Percentiles rank a stretch among this genome's conserved stretches.
These are phyloP conservation scores for Yarrowia sp. DNA, from an alignment of 805 yeast species.

Conservation along the genomic window DNA sequence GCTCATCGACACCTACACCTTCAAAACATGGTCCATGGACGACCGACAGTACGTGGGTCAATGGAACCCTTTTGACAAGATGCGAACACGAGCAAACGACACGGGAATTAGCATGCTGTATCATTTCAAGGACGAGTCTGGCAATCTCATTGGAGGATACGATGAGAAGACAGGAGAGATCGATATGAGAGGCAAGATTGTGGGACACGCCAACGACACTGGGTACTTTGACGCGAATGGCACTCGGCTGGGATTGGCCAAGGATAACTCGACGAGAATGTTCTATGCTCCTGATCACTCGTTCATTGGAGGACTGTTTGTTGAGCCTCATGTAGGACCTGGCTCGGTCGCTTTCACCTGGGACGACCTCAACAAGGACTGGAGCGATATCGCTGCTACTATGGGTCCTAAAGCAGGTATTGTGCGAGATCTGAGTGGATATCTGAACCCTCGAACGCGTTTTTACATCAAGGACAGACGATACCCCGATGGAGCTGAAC, in stretches of 20 bases:
- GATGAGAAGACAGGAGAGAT: neutral
- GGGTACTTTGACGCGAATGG: neutral
- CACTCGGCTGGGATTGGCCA: neutral
- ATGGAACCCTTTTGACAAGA: constrained; percentile 1
- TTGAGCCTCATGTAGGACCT: constrained; percentile 5
- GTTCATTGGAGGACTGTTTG: neutral
- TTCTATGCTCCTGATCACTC: constrained; percentile 11
- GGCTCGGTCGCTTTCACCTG: neutral
- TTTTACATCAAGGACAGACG: neutral
- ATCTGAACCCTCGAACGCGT: neutral
- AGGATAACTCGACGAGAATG: neutral
- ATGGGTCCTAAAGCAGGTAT: constrained; percentile 7
- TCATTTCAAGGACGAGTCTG: constrained; percentile 1
- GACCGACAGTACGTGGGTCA: constrained; percentile 5
- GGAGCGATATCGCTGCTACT: neutral
- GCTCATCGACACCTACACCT: constrained; percentile 1
- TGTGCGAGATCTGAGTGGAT: neutral
- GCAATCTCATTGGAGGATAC: neutral
- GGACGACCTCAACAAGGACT: neutral
- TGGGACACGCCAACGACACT: constrained; percentile 8
- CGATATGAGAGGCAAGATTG: neutral
- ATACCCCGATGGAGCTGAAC: neutral
- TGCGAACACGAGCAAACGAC: neutral
- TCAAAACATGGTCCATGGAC: constrained; percentile 8
- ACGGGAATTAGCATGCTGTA: neutral